Conservation (phyloP, 2,329 filamentous ascomycete genomes). For the Trichoderma simmonsii region DNA sequence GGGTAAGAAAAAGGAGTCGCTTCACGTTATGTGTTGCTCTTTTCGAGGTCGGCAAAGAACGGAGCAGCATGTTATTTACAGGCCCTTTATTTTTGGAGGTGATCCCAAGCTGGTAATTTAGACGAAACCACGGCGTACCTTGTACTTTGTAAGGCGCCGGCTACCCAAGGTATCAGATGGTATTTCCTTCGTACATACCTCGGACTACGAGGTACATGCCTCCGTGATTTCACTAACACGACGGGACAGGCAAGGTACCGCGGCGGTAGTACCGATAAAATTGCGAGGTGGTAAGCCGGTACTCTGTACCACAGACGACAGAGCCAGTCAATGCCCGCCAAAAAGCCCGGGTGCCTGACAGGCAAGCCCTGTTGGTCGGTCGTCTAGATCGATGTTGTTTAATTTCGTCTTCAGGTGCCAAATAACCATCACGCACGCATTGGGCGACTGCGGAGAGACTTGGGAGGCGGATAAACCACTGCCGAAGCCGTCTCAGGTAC, state of each 20-base stretch:
- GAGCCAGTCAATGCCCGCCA: background rate
- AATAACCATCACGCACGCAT: background rate
- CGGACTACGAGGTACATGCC: background rate
- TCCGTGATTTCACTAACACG: background rate
- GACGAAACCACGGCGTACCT: background rate
- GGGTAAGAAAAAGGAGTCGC: background rate
- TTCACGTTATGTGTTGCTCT: background rate
- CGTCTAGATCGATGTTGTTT: background rate
- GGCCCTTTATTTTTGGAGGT: background rate
- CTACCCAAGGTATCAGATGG: background rate
- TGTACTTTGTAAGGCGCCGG: background rate
- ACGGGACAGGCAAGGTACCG: background rate
- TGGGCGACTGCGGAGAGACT: background rate
- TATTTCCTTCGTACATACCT: background rate
- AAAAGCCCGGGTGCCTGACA: background rate
- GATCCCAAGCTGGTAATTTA: background rate
- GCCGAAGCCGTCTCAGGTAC: background rate
- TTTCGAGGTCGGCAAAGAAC: background rate
- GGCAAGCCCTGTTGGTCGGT: background rate
- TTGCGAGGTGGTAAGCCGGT: background rate
- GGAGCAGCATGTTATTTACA: background rate
- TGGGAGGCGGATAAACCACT: background rate
- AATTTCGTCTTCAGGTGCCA: background rate
- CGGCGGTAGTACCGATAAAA: background rate
- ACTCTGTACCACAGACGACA: background rate